Percentiles rank a stretch among this genome's conserved stretches.
Conservation (phyloP, 2,329 filamentous ascomycete species). For the Lasiodiplodia sp. region DNA sequence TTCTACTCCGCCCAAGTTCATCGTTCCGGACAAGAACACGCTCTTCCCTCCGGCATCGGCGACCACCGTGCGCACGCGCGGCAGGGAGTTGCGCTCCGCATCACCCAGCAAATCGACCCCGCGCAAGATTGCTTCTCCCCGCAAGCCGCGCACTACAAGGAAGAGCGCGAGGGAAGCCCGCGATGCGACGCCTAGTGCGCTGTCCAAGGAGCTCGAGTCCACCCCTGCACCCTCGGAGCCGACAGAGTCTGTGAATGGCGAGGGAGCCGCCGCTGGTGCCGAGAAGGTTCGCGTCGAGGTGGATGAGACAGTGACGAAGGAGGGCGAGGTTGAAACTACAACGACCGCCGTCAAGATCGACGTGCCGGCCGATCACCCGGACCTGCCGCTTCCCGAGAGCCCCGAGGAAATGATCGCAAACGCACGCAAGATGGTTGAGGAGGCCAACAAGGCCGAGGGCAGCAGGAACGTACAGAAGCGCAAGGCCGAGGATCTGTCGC, state of each 20-base stretch:
- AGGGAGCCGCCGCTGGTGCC: slow-evolving; percentile 46
- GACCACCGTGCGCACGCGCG: slow-evolving; percentile 43
- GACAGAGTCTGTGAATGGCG: slow-evolving; percentile 57
- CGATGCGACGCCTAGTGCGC: slow-evolving; percentile 54
- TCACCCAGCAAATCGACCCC: slow-evolving; percentile 61
- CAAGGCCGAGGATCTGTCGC: slow-evolving; percentile 66
- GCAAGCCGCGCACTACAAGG: slow-evolving; percentile 60
- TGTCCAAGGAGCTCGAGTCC: slow-evolving; percentile 43
- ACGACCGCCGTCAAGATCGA: slow-evolving; percentile 79
- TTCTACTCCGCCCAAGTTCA: slow-evolving; percentile 80
- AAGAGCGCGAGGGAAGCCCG: slow-evolving; percentile 42
- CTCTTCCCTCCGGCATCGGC: slow-evolving; percentile 43
- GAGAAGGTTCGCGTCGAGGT: slow-evolving; percentile 73
- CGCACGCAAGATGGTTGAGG: slow-evolving; percentile 87
- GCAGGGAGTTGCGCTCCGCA: slow-evolving; percentile 65
- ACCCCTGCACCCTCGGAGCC: slow-evolving; percentile 34
- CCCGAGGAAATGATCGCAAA: slow-evolving; percentile 83
- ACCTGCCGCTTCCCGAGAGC: slow-evolving; percentile 77
- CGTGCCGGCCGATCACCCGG: slow-evolving; percentile 70
- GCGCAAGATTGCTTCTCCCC: slow-evolving; percentile 59
- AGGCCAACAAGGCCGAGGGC: slow-evolving; percentile 64
- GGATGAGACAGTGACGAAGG: slow-evolving; percentile 67
- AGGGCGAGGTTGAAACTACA: slow-evolving; percentile 69
- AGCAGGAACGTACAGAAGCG: slow-evolving; percentile 42
- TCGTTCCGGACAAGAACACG: slow-evolving; percentile 56